Base-by-base conservation (phyloP, 345 rosid species). In the Aurinia saxatilis region DNA sequence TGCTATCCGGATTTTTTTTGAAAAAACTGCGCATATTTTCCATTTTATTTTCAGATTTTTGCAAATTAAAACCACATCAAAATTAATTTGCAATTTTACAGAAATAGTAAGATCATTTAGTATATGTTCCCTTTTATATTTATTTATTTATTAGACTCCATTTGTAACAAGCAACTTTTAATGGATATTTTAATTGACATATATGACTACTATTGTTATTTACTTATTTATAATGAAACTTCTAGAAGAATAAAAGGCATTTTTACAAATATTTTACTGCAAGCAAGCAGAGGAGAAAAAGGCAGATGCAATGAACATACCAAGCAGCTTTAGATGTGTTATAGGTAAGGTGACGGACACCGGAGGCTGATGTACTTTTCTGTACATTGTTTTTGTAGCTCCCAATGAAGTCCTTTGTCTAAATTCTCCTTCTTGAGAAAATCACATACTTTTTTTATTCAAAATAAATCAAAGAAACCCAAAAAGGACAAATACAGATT, bases 251-350 rank as follows among this genome's bases (percentile, higher is more conserved):
- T 17, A 60, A 15, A 65, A 67, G 29, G 11, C 8, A 27, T 27
- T 27, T 4, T 35, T 36, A 36, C 21, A 19, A 12, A 47, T 56
- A 56, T 49, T 70, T 63, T 31, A 63, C 70, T 68, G 48, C 66
- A 60, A 60, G 66, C 59, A 67, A 58, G n/a, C n/a, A 58, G 5
- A 50, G 16, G 17, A 67, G 48, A 41, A 21, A 7, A 59, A 51
- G 51, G 58, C 16, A 47, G 74, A 70, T 70, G 68, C 69, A 69
- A n/a, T 69, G 67, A 69, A 69, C 62, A 60, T 60, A n/a, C 23
- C 55, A 47, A 57, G 30, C 30, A 61, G 63, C 73, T 45, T 44
- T 25, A 52, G 67, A 51, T 45, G 46, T 62, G n/a, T 63, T 46
- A 53, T 69, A 36, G 57, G 57, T 53, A 61, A 2, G 62, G 37